A percentile compares a stretch with the other conserved stretches of the same genome.
phyloP scores from a whole-genome alignment of 768 basidiomycete genomes.

The Candolleomyces efflorescens region DNA sequence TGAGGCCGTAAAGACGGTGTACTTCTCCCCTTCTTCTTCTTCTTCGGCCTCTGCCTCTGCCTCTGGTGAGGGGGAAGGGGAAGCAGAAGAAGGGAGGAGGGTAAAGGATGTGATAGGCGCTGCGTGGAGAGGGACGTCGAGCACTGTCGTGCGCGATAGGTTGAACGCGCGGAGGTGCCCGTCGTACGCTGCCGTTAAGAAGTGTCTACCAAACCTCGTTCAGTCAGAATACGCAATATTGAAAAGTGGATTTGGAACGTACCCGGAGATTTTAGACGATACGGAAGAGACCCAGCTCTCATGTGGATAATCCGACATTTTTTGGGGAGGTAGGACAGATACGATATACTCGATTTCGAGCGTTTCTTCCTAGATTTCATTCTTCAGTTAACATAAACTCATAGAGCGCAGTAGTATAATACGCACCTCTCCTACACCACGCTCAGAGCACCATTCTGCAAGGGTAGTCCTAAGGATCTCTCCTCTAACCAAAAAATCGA shows the following conservation, averaged over 20 bases:
- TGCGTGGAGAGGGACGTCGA: constrained; percentile 47
- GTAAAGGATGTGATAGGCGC: constrained; percentile 69
- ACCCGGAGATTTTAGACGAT: constrained; percentile 58
- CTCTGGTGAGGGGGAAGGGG: too few species aligned
- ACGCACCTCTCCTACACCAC: constrained; percentile 64
- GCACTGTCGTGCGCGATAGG: constrained; percentile 55
- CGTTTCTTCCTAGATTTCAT: constrained; percentile 83
- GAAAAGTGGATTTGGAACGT: constrained; percentile 7
- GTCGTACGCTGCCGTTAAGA: constrained; percentile 81
- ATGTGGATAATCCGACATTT: constrained; percentile 73
- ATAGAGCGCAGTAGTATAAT: too few species aligned
- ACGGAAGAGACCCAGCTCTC: constrained; percentile 94
- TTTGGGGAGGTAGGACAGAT: constrained; percentile 82
- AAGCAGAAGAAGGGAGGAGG: constrained; percentile 39
- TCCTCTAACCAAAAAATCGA: constrained; percentile 89
- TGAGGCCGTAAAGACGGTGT: constrained; percentile 62
- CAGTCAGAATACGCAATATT: not conserved
- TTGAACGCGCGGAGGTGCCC: constrained; percentile 71
- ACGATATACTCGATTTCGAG: constrained; percentile 92
- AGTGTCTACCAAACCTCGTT: constrained; percentile 42
- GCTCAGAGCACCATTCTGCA: constrained; percentile 69
- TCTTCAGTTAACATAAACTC: too few species aligned
- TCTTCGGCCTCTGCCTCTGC: too few species aligned
- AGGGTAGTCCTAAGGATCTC: constrained; percentile 70
- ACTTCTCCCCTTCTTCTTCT: constrained; percentile 17